These are phyloP conservation scores for Colletotrichum sojae DNA, from an alignment of 2,329 filamentous ascomycete genomes.

Conservation along the genomic window DNA sequence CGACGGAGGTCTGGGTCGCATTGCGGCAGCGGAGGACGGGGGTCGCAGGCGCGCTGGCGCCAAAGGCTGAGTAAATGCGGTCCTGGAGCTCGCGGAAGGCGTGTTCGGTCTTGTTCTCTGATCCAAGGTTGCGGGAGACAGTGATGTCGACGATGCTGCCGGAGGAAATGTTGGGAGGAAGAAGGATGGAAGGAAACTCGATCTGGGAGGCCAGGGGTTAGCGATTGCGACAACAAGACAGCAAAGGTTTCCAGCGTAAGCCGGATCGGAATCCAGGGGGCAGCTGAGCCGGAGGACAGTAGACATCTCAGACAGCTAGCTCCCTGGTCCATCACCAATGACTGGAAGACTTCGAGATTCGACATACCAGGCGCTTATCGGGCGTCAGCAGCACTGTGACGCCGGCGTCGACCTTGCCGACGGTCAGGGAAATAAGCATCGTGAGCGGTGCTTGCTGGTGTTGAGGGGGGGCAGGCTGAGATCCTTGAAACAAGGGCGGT, in stretches of 20 bases:
- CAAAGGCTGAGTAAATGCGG: constrained; percentile 89
- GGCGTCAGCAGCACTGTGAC: constrained; percentile 97
- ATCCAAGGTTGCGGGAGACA: constrained; percentile 86
- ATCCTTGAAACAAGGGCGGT: constrained; percentile 17
- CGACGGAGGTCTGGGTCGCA: constrained; percentile 97
- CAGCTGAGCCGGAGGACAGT: neutral
- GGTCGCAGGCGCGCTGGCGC: constrained; percentile 80
- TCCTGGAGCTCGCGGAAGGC: constrained; percentile 90
- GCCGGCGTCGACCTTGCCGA: constrained; percentile 99
- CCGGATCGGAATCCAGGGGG: neutral
- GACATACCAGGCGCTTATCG: constrained; percentile 91
- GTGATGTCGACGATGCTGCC: constrained; percentile 99
- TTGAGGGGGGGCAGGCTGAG: constrained; percentile 14
- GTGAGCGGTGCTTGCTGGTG: constrained; percentile 46
- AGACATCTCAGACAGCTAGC: constrained; percentile 3
- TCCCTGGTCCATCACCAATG: constrained; percentile 6
- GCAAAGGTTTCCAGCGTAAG: neutral
- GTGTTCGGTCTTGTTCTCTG: constrained; percentile 81
- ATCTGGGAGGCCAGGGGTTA: constrained; percentile 73
- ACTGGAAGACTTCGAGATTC: constrained; percentile 1
- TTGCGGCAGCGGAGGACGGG: constrained; percentile 93
- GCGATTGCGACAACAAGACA: constrained; percentile 29
- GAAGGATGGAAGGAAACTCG: constrained; percentile 97
- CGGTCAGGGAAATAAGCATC: constrained; percentile 97
- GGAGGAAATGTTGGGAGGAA: constrained; percentile 94